These are phyloP conservation scores for Cercospora sp. DNA, from an alignment of 2,329 filamentous ascomycete species.

Conservation along the genomic window DNA sequence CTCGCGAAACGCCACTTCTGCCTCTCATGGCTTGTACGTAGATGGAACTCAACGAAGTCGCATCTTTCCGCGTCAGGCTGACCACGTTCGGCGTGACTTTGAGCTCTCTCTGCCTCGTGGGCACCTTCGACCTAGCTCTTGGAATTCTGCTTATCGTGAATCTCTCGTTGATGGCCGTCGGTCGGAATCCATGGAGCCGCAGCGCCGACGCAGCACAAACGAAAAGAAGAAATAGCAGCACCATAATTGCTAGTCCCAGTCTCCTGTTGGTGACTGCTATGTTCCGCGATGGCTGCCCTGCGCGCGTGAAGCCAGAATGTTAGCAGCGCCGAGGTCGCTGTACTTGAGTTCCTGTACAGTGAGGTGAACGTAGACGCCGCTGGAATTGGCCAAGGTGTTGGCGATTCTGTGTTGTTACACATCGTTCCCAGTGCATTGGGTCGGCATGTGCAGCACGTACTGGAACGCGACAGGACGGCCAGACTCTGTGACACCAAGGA, in stretches of 20 bases:
- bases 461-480: constrained; percentile 14
- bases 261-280: background rate
- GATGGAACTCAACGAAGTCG: constrained; percentile 31
- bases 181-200: constrained; percentile 11
- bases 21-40: constrained; percentile 34
- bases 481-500: constrained; percentile 3
- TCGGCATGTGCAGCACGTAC: constrained; percentile 15
- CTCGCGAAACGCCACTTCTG: constrained; percentile 22
- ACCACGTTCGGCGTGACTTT: constrained; percentile 33
- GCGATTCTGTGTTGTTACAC: constrained; percentile 12
- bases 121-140: constrained; percentile 13
- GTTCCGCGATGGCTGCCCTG: too few species aligned
- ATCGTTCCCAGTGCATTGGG: constrained; percentile 12
- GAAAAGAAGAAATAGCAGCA: constrained; percentile 18
- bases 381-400: background rate
- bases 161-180: constrained; percentile 19
- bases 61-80: constrained; percentile 24
- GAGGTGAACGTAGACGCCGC: background rate
- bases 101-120: constrained; percentile 22
- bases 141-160: constrained; percentile 29
- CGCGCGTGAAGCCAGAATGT: too few species aligned
- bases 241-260: constrained; percentile 8
- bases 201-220: constrained; percentile 17
- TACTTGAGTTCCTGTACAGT: background rate
- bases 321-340: background rate